These are phyloP conservation scores for Diaporthe ilicicola DNA, from an alignment of 2,329 filamentous ascomycete genomes.

Conservation along the genomic window DNA sequence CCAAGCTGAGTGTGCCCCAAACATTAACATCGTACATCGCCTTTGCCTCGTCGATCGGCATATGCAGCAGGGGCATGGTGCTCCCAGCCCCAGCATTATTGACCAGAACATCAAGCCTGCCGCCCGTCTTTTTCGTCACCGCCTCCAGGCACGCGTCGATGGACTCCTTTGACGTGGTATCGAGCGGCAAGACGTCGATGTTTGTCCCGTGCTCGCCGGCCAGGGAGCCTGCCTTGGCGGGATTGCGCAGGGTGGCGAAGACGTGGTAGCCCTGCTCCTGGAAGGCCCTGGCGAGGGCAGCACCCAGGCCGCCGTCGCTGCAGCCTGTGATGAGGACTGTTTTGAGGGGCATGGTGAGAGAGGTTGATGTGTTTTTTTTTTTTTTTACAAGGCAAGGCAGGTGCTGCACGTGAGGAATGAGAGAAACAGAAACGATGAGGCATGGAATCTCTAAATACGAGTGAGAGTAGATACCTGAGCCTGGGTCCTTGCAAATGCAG, in stretches of 20 bases:
- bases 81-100: constrained; percentile 52
- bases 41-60: constrained; percentile 42
- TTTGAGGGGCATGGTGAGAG: constrained; percentile 17
- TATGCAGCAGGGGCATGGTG: constrained; percentile 47
- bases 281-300: constrained; percentile 42
- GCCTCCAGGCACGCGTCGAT: not conserved
- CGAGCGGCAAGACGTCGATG: constrained; percentile 41
- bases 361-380: no score
- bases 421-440: no score
- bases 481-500: no score
- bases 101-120: constrained; percentile 45
- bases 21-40: constrained; percentile 58
- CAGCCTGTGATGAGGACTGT: constrained; percentile 47
- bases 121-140: constrained; percentile 40
- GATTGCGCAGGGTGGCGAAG: constrained; percentile 42
- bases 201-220: not conserved
- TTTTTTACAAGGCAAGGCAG: no score
- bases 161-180: constrained; percentile 38
- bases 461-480: no score
- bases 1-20: not conserved
- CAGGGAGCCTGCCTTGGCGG: constrained; percentile 35
- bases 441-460: no score
- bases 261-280: constrained; percentile 41
- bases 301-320: constrained; percentile 44
- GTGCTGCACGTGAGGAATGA: no score